Evolutionary conservation across 768 basidiomycete species (phyloP).

Genomic region (Mycena haematopus): DNA sequence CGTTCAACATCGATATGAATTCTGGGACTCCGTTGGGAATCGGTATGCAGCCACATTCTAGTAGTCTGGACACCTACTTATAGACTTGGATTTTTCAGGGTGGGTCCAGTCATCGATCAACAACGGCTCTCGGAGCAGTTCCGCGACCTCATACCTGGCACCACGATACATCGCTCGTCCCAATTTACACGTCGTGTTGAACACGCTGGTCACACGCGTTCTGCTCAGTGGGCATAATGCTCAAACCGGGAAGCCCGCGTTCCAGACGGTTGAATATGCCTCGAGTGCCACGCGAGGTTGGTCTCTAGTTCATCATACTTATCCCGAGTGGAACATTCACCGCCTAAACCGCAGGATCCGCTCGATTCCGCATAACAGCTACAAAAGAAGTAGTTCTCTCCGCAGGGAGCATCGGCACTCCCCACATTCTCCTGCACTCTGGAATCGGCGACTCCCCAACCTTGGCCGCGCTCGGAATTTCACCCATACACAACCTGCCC

Average conservation of each 20-base stretch:
- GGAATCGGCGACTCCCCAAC: constrained; percentile 35
- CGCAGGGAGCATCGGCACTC: constrained; percentile 40
- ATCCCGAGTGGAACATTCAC: too few relatives aligned
- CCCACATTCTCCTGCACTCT: constrained; percentile 35
- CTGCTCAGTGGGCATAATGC: constrained; percentile 4
- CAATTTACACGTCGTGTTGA: constrained; percentile 32
- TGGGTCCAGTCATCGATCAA: constrained; percentile 23
- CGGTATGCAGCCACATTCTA: neutral
- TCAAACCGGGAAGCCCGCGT: neutral
- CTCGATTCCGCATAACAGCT: constrained; percentile 29
- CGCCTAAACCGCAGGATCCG: neutral
- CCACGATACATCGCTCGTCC: constrained; percentile 13
- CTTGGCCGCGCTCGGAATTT: constrained; percentile 28
- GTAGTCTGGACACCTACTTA: neutral
- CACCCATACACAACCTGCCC: constrained; percentile 30
- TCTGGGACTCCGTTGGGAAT: constrained; percentile 34
- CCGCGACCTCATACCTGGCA: constrained; percentile 29
- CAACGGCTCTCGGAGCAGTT: constrained; percentile 24
- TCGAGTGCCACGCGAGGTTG: neutral
- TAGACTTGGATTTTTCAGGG: constrained; percentile 19
- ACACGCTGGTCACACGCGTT: constrained; percentile 30
- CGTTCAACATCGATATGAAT: constrained; percentile 43
- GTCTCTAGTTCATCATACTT: neutral
- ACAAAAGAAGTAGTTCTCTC: constrained; percentile 41
- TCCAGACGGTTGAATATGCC: constrained; percentile 28